Percentiles rank a stretch among this genome's conserved stretches.
phyloP scores from a whole-genome alignment of 768 basidiomycete species.

The Trametes elegans region DNA sequence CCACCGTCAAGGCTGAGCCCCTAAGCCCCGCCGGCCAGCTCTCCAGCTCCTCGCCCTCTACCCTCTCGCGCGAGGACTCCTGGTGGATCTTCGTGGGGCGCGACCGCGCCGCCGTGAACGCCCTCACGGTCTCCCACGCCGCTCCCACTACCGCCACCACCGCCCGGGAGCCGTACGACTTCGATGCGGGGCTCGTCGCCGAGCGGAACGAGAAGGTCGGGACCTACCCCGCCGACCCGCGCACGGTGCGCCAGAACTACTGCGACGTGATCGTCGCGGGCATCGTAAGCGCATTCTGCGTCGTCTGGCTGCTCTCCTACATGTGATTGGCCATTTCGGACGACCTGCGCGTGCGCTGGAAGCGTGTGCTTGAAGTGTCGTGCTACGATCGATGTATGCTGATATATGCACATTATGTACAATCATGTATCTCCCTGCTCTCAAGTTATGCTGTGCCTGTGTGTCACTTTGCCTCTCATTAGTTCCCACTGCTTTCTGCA shows the following conservation, averaged over 20 bases:
- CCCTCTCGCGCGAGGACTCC: slow-evolving; percentile 23
- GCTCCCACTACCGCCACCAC: slow-evolving; percentile 19
- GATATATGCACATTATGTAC: not conserved
- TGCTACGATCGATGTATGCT: not conserved
- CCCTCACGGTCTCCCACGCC: not conserved
- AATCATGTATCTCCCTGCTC: not conserved
- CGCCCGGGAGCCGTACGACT: slow-evolving; percentile 25
- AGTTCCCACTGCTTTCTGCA: no score
- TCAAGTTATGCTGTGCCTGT: not conserved
- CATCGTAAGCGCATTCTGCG: slow-evolving; percentile 22
- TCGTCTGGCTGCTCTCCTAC: slow-evolving; percentile 14
- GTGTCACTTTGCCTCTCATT: no score
- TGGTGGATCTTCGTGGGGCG: slow-evolving; percentile 36
- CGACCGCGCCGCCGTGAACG: slow-evolving; percentile 28
- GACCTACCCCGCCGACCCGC: slow-evolving; percentile 17
- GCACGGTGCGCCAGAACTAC: slow-evolving; percentile 14
- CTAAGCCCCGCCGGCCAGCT: not conserved
- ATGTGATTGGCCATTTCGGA: slow-evolving; percentile 2
- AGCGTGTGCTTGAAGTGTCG: not conserved
- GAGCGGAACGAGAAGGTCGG: slow-evolving; percentile 16
- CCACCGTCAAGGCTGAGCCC: slow-evolving; percentile 14
- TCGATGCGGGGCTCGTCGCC: slow-evolving; percentile 1
- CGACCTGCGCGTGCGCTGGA: not conserved
- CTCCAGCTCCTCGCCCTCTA: not conserved
- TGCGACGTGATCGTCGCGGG: slow-evolving; percentile 22